A percentile compares a stretch with the other conserved stretches of the same genome.
These are phyloP conservation scores for Eucalyptus coolabah DNA, from an alignment of 345 rosid species.

Conservation along the genomic window DNA sequence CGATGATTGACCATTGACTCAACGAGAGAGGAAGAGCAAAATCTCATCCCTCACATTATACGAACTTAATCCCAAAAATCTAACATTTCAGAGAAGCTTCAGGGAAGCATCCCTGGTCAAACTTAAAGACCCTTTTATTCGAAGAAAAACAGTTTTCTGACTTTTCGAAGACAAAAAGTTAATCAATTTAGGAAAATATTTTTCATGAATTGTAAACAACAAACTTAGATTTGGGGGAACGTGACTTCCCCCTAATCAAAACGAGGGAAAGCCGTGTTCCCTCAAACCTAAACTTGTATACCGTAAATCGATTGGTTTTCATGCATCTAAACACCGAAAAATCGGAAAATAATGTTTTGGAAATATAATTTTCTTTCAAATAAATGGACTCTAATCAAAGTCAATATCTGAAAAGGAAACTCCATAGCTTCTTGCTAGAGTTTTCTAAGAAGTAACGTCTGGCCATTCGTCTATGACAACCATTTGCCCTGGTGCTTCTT, in stretches of 20 bases:
- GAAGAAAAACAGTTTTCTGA: neutral
- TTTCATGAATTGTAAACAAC: no score
- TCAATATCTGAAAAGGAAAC: neutral
- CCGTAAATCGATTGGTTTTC: no score
- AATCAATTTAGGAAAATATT: no score
- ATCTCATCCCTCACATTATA: no score
- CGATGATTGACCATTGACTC: neutral
- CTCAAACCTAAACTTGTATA: neutral
- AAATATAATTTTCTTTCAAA: no score
- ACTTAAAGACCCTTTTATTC: no score
- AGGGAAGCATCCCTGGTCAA: neutral
- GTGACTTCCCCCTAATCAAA: rapidly evolving
- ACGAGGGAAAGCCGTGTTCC: neutral
- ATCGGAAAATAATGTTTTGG: no score
- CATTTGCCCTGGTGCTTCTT: neutral
- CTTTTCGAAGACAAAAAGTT: neutral
- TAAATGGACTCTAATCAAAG: neutral
- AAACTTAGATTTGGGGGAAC: neutral
- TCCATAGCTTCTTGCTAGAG: neutral
- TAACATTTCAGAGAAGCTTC: neutral
- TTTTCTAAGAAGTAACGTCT: neutral
- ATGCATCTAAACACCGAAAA: no score
- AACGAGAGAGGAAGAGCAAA: no score
- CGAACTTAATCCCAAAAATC: no score
- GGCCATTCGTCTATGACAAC: neutral